phyloP scores from a whole-genome alignment of 805 yeast genomes.

The Hemisphaericaspora nanyangensis region DNA sequence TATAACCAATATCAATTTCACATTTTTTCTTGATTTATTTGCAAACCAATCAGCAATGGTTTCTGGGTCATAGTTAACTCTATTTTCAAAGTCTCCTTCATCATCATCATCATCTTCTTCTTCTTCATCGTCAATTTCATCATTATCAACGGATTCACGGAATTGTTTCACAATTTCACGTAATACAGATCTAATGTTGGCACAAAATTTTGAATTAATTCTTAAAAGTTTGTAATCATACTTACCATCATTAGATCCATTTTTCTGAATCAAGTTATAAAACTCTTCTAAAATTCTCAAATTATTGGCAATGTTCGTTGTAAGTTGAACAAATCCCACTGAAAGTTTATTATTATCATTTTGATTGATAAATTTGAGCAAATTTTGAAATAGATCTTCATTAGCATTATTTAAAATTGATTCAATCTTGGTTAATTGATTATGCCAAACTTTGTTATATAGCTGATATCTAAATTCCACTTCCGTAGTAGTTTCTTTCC shows the following conservation, averaged over 20 bases:
- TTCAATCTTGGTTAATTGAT: conserved; percentile 25
- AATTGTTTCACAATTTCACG: conserved; percentile 33
- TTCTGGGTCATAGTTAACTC: conserved; percentile 35
- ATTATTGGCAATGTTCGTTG: conserved; percentile 40
- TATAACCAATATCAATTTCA: conserved; percentile 19
- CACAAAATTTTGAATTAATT: conserved; percentile 29
- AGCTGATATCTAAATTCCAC: conserved; percentile 20
- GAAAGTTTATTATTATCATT: conserved; percentile 18
- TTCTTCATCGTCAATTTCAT: conserved; percentile 12
- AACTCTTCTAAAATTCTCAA: conserved; percentile 35
- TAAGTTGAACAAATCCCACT: conserved; percentile 32
- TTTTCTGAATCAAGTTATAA: conserved; percentile 13
- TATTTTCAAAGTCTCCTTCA: conserved; percentile 11
- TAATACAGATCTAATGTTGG: conserved; percentile 30
- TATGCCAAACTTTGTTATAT: conserved; percentile 24
- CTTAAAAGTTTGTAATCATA: conserved; percentile 18
- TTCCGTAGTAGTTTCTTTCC: conserved; percentile 19
- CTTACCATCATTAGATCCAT: conserved; percentile 2
- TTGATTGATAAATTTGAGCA: conserved; percentile 20
- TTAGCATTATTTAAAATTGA: conserved; percentile 30
- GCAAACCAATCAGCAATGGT: conserved; percentile 30
- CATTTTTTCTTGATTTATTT: not conserved
- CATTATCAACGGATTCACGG: conserved; percentile 11
- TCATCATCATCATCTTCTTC: conserved; percentile 15
- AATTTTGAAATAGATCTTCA: conserved; percentile 23